These are phyloP conservation scores for Porcisia hertigi DNA, from an alignment of 208 protist genomes.

Conservation along the genomic window DNA sequence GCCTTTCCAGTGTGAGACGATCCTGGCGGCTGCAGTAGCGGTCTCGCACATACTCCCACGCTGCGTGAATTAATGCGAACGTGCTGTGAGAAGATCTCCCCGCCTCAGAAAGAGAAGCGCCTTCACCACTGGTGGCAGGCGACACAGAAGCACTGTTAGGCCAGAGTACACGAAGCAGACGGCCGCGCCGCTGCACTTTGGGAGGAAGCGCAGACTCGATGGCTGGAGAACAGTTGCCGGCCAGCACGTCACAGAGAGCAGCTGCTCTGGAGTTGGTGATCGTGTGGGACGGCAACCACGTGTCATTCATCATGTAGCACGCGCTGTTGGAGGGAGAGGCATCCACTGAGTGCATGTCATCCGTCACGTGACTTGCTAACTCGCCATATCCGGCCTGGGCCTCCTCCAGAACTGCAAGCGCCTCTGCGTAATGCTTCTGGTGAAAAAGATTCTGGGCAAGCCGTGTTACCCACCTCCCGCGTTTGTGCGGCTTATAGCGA, in stretches of 20 bases:
- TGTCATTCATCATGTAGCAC: background rate
- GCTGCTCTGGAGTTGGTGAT: slow-evolving; percentile 11
- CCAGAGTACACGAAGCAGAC: slow-evolving; percentile 68
- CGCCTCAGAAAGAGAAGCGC: background rate
- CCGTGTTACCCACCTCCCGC: slow-evolving; percentile 63
- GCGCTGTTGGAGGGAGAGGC: background rate
- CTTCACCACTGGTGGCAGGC: background rate
- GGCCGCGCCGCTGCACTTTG: slow-evolving; percentile 58
- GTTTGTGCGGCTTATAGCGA: slow-evolving; percentile 60
- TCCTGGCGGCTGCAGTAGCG: slow-evolving; percentile 67
- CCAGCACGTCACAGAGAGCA: slow-evolving; percentile 17
- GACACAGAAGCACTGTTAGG: slow-evolving; percentile 7
- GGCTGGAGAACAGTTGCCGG: background rate
- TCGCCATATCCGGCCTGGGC: slow-evolving; percentile 44
- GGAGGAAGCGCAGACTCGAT: slow-evolving; percentile 35
- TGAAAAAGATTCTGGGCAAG: slow-evolving; percentile 64
- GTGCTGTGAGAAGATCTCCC: background rate
- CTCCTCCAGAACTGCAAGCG: slow-evolving; percentile 50
- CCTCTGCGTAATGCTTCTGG: slow-evolving; percentile 44
- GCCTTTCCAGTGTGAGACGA: slow-evolving; percentile 59
- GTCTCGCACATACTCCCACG: slow-evolving; percentile 53
- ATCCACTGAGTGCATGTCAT: background rate
- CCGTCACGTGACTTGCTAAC: slow-evolving; percentile 6
- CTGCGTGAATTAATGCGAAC: slow-evolving; percentile 51
- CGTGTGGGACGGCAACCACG: slow-evolving; percentile 4